Evolutionary conservation across 768 basidiomycete genomes (phyloP).

Genomic region (Suillus brevipes): DNA sequence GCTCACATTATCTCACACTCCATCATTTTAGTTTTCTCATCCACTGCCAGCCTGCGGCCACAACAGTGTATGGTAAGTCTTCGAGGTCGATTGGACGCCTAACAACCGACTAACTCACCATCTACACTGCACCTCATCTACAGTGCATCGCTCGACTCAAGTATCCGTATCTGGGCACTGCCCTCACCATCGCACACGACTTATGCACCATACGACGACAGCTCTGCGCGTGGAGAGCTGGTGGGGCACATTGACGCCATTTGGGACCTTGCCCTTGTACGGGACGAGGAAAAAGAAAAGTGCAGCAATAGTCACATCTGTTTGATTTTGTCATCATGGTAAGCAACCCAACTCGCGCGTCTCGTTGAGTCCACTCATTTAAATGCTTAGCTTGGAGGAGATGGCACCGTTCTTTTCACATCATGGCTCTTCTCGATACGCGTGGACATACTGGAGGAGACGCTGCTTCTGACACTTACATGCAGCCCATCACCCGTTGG

Average conservation of each 20-base stretch:
- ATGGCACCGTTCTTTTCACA: slow-evolving; percentile 97
- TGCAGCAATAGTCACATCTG: slow-evolving; percentile 84
- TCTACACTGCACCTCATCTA: slow-evolving; percentile 78
- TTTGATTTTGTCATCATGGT: slow-evolving; percentile 99
- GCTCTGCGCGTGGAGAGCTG: slow-evolving; percentile 72
- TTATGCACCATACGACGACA: slow-evolving; percentile 88
- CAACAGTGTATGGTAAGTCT: too few species aligned
- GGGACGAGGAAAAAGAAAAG: too few species aligned
- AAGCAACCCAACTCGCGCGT: slow-evolving; percentile 33
- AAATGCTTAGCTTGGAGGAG: slow-evolving; percentile 80
- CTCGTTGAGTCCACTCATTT: slow-evolving; percentile 15
- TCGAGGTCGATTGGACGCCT: too few species aligned
- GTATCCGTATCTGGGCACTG: slow-evolving; percentile 88
- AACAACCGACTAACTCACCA: too few species aligned
- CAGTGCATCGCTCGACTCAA: slow-evolving; percentile 91
- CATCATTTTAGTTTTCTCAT: too few species aligned
- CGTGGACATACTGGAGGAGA: too few species aligned
- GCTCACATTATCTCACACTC: too few species aligned
- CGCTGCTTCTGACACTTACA: too few species aligned
- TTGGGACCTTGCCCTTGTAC: slow-evolving; percentile 89
- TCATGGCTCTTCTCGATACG: slow-evolving; percentile 99
- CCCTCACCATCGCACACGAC: slow-evolving; percentile 78
- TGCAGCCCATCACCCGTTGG: too few species aligned
- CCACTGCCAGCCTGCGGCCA: slow-evolving; percentile 29
- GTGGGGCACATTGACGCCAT: slow-evolving; percentile 95